Evolutionary conservation across 2,329 filamentous ascomycete species (phyloP), one percentile per base, ranked within the genome.

Genomic region (Nigrospora sphaerica): DNA sequence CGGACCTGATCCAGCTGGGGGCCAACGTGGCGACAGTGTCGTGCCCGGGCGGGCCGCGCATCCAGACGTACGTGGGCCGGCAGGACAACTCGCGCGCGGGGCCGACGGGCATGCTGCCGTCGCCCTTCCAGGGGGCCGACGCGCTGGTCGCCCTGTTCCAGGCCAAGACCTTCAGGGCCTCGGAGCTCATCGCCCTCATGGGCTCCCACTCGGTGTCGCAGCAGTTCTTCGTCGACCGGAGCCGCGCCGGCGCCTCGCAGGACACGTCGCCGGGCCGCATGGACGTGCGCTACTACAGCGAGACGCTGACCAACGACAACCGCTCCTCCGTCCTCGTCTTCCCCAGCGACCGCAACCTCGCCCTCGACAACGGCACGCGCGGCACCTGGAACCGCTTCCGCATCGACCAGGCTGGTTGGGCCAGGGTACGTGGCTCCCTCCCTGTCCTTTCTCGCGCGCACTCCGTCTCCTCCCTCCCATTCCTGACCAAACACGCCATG

Each of bases 1-100:
- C 75, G 32, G 78, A 81, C 54, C 62, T 81, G 9, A 69, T 78
- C 33, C 75, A 80, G 55, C 72, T 78, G 54, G 73, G 72, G 2
- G 64, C 65, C 62, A 74, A 62, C 47, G 65, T 77, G 36, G 77
- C 72, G 17, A 73, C 74, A 9, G 68, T 75, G 4, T 66, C 70
- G 12, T 71, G 68, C 46, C 67, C 68, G 9, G 61, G 67, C 6
- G 67, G 68, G 3, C 77, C 77, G 2, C 68, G 77, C 77, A 70
- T 79, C 34, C 59, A 66, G 14, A 68, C 69, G n/a, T 73, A 72
- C 48, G 67, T 74, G 9, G 75, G 76, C 31, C 67, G 76, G 43
- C 62, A 57, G 18, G 75, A 79, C 52, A 63, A 66, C 39, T 54
- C 58, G 13, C 54, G 52, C 9, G 62, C 69, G 4, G 65, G 68